Percentiles rank a stretch among this genome's conserved stretches.
phyloP scores from a whole-genome alignment of 192 early-diverging fungal genomes.

The Coemansia sp. region DNA sequence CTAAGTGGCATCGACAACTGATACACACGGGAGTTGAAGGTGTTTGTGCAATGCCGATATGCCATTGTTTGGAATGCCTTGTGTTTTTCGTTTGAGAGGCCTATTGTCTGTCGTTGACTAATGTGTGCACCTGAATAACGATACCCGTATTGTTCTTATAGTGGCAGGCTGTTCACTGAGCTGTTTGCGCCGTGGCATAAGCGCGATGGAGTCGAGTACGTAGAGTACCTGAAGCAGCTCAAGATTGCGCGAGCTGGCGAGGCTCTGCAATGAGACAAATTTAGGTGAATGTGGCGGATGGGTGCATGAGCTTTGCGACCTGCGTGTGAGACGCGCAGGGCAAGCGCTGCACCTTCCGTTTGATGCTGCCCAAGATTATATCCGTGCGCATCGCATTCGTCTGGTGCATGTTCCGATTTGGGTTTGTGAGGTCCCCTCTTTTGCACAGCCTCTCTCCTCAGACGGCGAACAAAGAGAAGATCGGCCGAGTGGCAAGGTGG shows the following conservation, averaged over 20 bases:
- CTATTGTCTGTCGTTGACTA: background rate
- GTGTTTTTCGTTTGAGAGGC: background rate
- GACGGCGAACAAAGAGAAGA: background rate
- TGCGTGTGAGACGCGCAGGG: background rate
- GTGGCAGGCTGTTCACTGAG: slow-evolving; percentile 47
- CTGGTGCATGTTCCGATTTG: background rate
- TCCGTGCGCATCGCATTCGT: background rate
- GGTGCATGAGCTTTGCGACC: background rate
- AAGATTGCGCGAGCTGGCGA: slow-evolving; percentile 48
- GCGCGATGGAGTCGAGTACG: slow-evolving; percentile 38
- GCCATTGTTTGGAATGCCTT: background rate
- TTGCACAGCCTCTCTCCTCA: too few species aligned
- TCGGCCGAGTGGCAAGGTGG: background rate
- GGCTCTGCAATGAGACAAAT: background rate
- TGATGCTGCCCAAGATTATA: background rate
- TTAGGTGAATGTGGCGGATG: background rate
- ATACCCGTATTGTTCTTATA: slow-evolving; percentile 22
- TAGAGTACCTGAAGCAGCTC: slow-evolving; percentile 45
- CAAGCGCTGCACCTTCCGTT: background rate
- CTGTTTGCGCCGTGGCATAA: slow-evolving; percentile 49
- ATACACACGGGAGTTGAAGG: slow-evolving; percentile 2
- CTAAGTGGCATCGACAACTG: slow-evolving; percentile 4
- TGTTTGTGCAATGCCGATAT: background rate
- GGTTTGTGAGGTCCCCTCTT: background rate
- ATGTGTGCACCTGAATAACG: background rate